Evolutionary conservation across 805 yeast species (phyloP).

Genomic region (Yamadazyma philogaea): DNA sequence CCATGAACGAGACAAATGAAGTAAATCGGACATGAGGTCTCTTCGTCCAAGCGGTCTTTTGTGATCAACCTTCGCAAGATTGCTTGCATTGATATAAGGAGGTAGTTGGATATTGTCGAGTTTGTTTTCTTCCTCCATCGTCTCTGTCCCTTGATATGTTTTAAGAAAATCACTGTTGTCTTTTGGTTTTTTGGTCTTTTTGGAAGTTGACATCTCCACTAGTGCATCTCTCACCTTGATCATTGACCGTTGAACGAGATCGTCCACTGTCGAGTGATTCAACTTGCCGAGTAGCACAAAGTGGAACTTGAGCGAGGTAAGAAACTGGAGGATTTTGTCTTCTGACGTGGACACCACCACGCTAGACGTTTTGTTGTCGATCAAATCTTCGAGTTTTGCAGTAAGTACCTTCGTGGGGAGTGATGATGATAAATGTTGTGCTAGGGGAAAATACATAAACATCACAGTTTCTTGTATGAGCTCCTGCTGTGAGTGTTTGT

Average conservation of each 20-base stretch:
- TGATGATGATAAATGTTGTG: conserved; percentile 1
- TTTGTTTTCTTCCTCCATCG: conserved; percentile 17
- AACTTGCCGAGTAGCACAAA: conserved; percentile 20
- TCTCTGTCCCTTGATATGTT: conserved; percentile 9
- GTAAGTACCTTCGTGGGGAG: conserved; percentile 2
- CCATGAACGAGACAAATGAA: conserved; percentile 4
- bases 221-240: conserved; percentile 11
- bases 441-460: background rate
- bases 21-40: conserved; percentile 1
- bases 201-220: conserved; percentile 14
- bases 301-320: conserved; percentile 31
- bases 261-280: background rate
- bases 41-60: background rate
- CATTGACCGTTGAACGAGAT: background rate
- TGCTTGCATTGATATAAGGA: conserved; percentile 32
- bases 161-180: conserved; percentile 11
- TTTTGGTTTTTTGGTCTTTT: conserved; percentile 1
- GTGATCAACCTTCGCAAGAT: conserved; percentile 19
- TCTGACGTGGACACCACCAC: conserved; percentile 30
- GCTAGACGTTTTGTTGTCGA: conserved; percentile 23
- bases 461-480: conserved; percentile 6
- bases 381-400: conserved; percentile 26
- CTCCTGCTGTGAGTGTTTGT: conserved; percentile 8
- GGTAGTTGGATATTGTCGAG: conserved; percentile 38
- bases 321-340: conserved; percentile 25